Evolutionary conservation across 345 rosid genomes (phyloP).

Genomic region (Populus tremula): DNA sequence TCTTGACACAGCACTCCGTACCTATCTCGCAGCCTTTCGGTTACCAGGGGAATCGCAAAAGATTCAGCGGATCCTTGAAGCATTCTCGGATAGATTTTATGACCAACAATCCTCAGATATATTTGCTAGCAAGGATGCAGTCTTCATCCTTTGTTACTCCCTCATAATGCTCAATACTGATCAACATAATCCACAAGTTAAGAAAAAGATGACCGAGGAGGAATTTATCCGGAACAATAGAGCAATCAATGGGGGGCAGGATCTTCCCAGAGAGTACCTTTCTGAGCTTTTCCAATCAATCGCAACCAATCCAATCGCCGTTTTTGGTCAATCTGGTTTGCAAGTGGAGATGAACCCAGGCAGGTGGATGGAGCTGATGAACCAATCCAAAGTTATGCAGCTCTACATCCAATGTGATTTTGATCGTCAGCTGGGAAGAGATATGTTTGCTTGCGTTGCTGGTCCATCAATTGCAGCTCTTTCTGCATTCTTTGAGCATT

Average conservation of each 20-base stretch:
- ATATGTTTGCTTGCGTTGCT: conserved; percentile 82
- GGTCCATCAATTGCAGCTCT: conserved; percentile 87
- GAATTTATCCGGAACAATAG: conserved; percentile 86
- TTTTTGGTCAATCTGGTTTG: conserved; percentile 48
- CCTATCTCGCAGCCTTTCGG: conserved; percentile 73
- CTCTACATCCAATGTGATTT: conserved; percentile 54
- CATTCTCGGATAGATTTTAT: conserved; percentile 68
- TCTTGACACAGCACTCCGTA: conserved; percentile 75
- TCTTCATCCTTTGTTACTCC: conserved; percentile 73
- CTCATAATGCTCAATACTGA: conserved; percentile 95
- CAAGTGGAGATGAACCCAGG: conserved; percentile 64
- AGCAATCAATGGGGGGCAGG: conserved; percentile 77
- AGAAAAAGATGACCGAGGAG: conserved; percentile 94
- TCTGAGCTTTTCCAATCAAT: conserved; percentile 81
- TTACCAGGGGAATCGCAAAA: conserved; percentile 92
- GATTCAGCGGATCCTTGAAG: conserved; percentile 78
- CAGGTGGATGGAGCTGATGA: conserved; percentile 74
- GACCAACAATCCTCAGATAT: conserved; percentile 65
- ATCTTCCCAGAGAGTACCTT: conserved; percentile 88
- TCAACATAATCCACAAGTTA: conserved; percentile 88
- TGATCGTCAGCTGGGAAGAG: conserved; percentile 70
- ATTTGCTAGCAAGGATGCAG: conserved; percentile 72
- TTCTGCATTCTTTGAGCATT: conserved; percentile 79
- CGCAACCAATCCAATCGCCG: conserved; percentile 49
- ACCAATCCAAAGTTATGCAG: conserved; percentile 44